A percentile compares a stretch with the other conserved stretches of the same genome.
Conservation (phyloP, 164 flowering plant genomes). For the Tetrastigma voinierianum region DNA sequence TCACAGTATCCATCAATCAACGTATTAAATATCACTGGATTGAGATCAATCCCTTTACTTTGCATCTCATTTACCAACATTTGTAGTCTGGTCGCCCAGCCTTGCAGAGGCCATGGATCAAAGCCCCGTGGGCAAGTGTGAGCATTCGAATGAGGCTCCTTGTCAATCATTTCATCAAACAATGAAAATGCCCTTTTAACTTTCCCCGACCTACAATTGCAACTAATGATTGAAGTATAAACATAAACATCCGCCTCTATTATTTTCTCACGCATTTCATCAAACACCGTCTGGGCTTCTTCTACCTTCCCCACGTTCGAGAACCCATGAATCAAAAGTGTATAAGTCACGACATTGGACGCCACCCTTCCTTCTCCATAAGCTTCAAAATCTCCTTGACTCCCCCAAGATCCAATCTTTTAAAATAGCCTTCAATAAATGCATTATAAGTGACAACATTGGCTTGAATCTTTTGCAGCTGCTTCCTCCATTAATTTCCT, state of each 20-base stretch:
- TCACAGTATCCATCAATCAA: conserved; percentile 46
- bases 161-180: conserved; percentile 45
- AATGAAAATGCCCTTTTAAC: conserved; percentile 40
- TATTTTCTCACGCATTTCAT: conserved; percentile 47
- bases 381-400: conserved; percentile 30
- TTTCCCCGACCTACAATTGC: conserved; percentile 35
- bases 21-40: conserved; percentile 39
- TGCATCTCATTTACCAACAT: conserved; percentile 52
- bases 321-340: conserved; percentile 47
- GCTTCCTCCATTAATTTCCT: conserved; percentile 41
- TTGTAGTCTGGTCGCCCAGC: conserved; percentile 46
- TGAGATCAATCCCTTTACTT: conserved; percentile 41
- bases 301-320: conserved; percentile 36
- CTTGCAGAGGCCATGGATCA: conserved; percentile 56
- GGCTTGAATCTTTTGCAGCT: conserved; percentile 39
- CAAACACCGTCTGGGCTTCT: conserved; percentile 49
- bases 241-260: conserved; percentile 39
- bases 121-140: conserved; percentile 56
- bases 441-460: conserved; percentile 50
- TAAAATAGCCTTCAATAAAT: conserved; percentile 42
- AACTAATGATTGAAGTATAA: conserved; percentile 48
- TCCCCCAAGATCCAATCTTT: conserved; percentile 34
- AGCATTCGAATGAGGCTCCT: conserved; percentile 42
- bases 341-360: conserved; percentile 43
- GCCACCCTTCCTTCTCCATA: conserved; percentile 42